Base-by-base conservation (phyloP, 306 rosid genomes). In the Cucurbita ficifolia region DNA sequence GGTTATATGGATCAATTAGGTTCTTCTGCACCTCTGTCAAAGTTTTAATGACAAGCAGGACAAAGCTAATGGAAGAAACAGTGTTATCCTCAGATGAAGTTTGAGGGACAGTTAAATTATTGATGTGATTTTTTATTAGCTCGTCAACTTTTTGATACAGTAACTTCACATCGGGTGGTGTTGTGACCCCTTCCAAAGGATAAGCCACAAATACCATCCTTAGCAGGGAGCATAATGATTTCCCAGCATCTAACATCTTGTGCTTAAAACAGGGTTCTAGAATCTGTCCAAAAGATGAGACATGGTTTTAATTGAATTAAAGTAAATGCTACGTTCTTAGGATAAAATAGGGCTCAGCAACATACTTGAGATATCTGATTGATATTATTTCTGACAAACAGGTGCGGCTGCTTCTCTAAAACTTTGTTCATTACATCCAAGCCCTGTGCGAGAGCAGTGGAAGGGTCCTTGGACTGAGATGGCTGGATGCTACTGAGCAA, bases 361-460 rank as follows among this genome's bases (percentile, higher is more conserved):
- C 89, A 78, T 82, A 95, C 99, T 86, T 95, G 99, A 77, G 99
- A 91, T 76, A 95, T 95, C 85, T 95, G 99, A 79, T 88, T 88
- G 62, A 89, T 87, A 81, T 95, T 95, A 79, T 95, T 95, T 82
- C 90, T 84, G 75, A 89, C 88, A 85, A 95, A 95, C 82, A 95
- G 78, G 83, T 91, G 97, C 17, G 99, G 96, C 83, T 95, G 99
- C 86, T 91, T 95, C 88, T 95, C 99, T 57, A 95, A 82, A 69
- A 95, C 97, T 86, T 88, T 95, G 96, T 95, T 95, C 97, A 95
- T 87, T 76, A 95, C 97, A 85, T 95, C 99, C 83, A 95, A 86
- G 79, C 99, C 99, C 89, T 95, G 99, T 10, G 96, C 97, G 67
- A 95, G 88, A 51, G 99, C 96, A 29, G 99, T 95, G 77, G 99